Base-by-base conservation (phyloP, 208 protist genomes). In the Histomonas meleagridis region DNA sequence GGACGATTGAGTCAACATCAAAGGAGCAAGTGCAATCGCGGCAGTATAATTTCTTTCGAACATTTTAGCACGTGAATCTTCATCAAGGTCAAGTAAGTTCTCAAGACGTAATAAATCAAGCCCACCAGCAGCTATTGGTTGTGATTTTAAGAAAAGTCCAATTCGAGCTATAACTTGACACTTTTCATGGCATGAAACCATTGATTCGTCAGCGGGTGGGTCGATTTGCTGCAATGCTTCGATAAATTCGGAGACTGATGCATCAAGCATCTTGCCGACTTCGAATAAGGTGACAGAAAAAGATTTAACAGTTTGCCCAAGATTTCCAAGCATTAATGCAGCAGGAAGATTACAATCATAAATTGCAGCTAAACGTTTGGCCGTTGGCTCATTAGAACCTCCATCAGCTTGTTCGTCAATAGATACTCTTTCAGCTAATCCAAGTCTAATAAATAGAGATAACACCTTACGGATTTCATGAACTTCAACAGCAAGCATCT, bases 401-500 rank as follows among this genome's bases (percentile, higher is more conserved):
- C 40, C 76, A 38, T 86, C 76, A 55, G 28, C 35, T 51, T 35
- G 38, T 1, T 86, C 76, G 38, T 86, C 76, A 49, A 40, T 48
- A 9, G 76, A 28, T 18, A 86, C 76, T 49, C 55, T 86, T 55
- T 43, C 46, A 35, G 76, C 76, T 38, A 86, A 46, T 43, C 76
- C 76, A 38, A 86, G 46, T 5, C 76, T 12, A 28, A 86, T 86
- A 46, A 86, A 86, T 5, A 86, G 46, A 40, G 76, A 86, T 14
- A 86, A 49, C 51, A 86, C 76, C 28, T 86, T 86, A 32, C 46
- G 26, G 10, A 86, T 86, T 86, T 86, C 76, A 7, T 32, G 26
- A 38, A 86, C 76, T 57, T 86, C 76, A 86, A 86, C 76, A 18
- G 76, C 76, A 7, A 86, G 46, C 76, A 86, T 86, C 35, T 86